These are phyloP conservation scores for Russula olivacea DNA, from an alignment of 768 basidiomycete species.

Conservation along the genomic window DNA sequence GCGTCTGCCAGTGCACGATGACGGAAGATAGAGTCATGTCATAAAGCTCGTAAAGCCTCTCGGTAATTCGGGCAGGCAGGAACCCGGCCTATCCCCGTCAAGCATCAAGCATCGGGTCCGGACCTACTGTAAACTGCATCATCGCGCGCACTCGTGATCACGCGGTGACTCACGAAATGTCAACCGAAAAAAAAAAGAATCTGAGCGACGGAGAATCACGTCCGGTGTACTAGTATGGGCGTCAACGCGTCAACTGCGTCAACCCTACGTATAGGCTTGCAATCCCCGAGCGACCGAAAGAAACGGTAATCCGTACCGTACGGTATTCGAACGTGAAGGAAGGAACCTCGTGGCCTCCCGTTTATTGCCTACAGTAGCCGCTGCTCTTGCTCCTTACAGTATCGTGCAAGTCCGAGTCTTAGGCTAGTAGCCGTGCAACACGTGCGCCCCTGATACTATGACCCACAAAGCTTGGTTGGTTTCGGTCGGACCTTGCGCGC, in stretches of 20 bases:
- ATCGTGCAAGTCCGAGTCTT: background rate
- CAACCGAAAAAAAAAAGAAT: background rate
- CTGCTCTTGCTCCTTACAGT: background rate
- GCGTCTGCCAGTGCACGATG: too few relatives aligned
- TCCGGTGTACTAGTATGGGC: background rate
- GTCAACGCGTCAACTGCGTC: background rate
- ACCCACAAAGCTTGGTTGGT: background rate
- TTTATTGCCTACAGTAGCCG: background rate
- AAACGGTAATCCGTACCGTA: background rate
- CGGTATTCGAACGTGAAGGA: background rate
- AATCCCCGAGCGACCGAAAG: slow-evolving; percentile 3
- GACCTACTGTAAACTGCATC: too few relatives aligned
- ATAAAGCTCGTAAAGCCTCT: too few relatives aligned
- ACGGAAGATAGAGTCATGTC: too few relatives aligned
- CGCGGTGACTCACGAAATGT: background rate
- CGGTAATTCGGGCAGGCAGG: too few relatives aligned
- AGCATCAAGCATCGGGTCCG: too few relatives aligned
- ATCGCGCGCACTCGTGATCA: background rate
- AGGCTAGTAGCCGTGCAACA: background rate
- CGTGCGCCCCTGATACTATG: background rate
- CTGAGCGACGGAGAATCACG: background rate
- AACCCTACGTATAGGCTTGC: background rate
- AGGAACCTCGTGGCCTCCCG: background rate
- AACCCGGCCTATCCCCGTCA: too few relatives aligned
- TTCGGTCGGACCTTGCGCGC: slow-evolving; percentile 18